Conservation (phyloP, 1,284 basidiomycete species). For the Mycosarcoma mackinlayi region DNA sequence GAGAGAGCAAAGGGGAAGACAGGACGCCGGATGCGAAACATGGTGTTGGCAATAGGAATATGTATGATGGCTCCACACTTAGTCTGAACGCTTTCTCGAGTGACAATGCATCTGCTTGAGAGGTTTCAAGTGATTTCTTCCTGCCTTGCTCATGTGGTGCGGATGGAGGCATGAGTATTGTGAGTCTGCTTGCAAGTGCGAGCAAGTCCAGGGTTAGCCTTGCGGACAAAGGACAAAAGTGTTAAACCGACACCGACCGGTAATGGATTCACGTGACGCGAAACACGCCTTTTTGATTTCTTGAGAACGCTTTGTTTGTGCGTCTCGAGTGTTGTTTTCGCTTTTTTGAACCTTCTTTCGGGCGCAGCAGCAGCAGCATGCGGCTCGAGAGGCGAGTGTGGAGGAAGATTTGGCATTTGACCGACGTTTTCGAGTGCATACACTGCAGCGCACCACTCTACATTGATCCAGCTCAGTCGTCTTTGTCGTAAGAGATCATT, state of each 20-base stretch:
- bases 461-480: too few species aligned
- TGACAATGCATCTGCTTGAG: too few species aligned
- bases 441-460: too few species aligned
- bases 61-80: too few species aligned
- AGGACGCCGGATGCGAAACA: too few species aligned
- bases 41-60: too few species aligned
- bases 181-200: not conserved
- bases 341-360: not conserved
- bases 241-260: not conserved
- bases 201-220: too few species aligned
- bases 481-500: too few species aligned
- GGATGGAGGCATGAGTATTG: too few species aligned
- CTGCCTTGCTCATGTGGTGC: not conserved
- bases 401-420: not conserved
- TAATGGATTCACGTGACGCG: constrained; percentile 7
- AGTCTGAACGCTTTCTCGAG: too few species aligned
- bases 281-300: constrained; percentile 5
- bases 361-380: not conserved
- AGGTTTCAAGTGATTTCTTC: too few species aligned
- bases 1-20: not conserved
- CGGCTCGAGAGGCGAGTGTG: not conserved
- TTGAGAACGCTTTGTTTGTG: not conserved
- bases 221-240: not conserved
- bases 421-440: too few species aligned
- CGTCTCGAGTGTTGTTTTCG: constrained; percentile 1